phyloP scores from a whole-genome alignment of 441 rosid genomes.

The Viola pubescens region DNA sequence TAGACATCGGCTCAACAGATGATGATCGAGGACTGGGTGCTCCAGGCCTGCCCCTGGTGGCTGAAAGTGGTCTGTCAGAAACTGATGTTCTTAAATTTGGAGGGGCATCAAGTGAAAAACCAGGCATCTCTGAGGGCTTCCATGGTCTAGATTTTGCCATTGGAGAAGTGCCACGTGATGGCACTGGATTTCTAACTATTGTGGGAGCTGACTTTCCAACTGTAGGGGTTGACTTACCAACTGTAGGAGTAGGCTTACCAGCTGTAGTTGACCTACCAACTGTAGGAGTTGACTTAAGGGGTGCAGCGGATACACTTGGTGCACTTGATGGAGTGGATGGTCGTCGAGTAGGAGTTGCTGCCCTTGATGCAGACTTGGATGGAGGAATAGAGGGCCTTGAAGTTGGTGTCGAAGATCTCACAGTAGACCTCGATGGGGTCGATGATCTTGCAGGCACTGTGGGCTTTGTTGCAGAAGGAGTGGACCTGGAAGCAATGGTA shows the following conservation, averaged over 20 bases:
- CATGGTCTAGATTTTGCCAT: constrained; percentile 74
- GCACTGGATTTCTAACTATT: constrained; percentile 41
- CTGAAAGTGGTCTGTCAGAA: constrained; percentile 85
- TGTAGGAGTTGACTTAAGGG: constrained; percentile 45
- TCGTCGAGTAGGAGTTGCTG: constrained; percentile 80
- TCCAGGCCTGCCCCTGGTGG: constrained; percentile 93
- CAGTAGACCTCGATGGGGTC: constrained; percentile 66
- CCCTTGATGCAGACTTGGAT: constrained; percentile 58
- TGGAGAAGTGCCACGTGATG: constrained; percentile 70
- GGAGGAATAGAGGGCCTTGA: constrained; percentile 62
- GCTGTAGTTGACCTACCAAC: constrained; percentile 29
- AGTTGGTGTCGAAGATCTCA: constrained; percentile 82
- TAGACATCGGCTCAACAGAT: constrained; percentile 65
- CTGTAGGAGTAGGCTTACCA: constrained; percentile 27
- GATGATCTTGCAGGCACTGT: constrained; percentile 57
- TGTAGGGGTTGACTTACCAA: constrained; percentile 43
- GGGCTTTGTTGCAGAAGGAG: constrained; percentile 40
- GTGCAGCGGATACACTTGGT: constrained; percentile 42
- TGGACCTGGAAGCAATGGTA: constrained; percentile 33
- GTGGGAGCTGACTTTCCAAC: constrained; percentile 42
- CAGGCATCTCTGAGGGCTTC: constrained; percentile 99
- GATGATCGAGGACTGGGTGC: constrained; percentile 81
- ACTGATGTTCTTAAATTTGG: constrained; percentile 84
- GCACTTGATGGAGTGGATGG: constrained; percentile 49
- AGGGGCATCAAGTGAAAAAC: constrained; percentile 89